A percentile compares a stretch with the other conserved stretches of the same genome.
These are phyloP conservation scores for Bathelium albidoporum DNA, from an alignment of 495 filamentous ascomycete species.

Conservation along the genomic window DNA sequence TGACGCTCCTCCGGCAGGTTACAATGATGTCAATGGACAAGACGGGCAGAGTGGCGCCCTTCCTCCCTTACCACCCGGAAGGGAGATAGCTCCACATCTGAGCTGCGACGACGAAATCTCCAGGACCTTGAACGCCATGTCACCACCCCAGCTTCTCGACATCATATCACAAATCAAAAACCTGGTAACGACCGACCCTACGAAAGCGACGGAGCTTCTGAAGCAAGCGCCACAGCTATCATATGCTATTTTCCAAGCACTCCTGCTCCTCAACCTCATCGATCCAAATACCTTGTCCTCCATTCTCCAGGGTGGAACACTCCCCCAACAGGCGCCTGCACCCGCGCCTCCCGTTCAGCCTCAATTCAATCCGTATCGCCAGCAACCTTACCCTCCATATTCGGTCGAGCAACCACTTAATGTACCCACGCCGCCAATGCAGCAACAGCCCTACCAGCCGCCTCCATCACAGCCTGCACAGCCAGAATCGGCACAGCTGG, in stretches of 20 bases:
- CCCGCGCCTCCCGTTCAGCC: slow-evolving; percentile 25
- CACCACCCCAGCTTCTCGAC: slow-evolving; percentile 82
- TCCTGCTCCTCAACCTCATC: slow-evolving; percentile 88
- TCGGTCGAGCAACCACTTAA: slow-evolving; percentile 12
- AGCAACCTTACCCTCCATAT: slow-evolving; percentile 23
- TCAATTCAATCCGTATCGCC: slow-evolving; percentile 29
- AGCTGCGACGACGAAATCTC: slow-evolving; percentile 85
- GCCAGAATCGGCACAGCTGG: slow-evolving; percentile 37
- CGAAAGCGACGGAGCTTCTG: slow-evolving; percentile 77
- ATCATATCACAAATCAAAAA: slow-evolving; percentile 92
- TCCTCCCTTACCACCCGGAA: slow-evolving; percentile 73
- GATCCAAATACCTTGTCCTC: slow-evolving; percentile 50
- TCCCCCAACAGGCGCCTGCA: slow-evolving; percentile 22
- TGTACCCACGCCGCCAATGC: slow-evolving; percentile 47
- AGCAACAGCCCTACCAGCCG: slow-evolving; percentile 35
- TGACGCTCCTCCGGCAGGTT: slow-evolving; percentile 27
- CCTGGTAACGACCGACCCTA: slow-evolving; percentile 67
- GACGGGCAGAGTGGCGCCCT: slow-evolving; percentile 37
- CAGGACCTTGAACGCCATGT: slow-evolving; percentile 72
- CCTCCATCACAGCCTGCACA: slow-evolving; percentile 34
- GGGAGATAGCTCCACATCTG: slow-evolving; percentile 68
- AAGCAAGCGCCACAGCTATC: slow-evolving; percentile 83
- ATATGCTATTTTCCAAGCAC: slow-evolving; percentile 91
- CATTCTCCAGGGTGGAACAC: slow-evolving; percentile 44
- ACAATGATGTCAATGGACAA: slow-evolving; percentile 25